phyloP scores from a whole-genome alignment of 148 eudicot genomes.

The Pharnaceum exiguum region DNA sequence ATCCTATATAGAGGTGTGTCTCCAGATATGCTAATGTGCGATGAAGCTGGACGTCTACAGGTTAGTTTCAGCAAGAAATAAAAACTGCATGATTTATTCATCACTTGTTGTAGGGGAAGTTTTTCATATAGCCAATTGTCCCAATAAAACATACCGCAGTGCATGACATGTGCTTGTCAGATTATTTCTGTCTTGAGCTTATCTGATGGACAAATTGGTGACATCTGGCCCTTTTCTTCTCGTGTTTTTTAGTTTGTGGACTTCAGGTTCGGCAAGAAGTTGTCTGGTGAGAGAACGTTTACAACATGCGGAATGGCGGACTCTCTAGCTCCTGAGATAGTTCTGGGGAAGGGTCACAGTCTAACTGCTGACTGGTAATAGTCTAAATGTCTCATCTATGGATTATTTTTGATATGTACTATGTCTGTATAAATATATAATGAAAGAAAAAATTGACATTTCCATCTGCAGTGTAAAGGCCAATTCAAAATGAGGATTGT shows the following conservation, averaged over 20 bases:
- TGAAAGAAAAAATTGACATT: too few species aligned
- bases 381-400: not conserved
- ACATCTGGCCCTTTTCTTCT: not conserved
- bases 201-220: too few species aligned
- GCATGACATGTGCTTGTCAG: too few species aligned
- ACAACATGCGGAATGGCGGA: constrained; percentile 89
- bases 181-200: too few species aligned
- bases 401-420: not conserved
- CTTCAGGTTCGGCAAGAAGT: constrained; percentile 88
- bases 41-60: constrained; percentile 79
- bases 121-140: too few species aligned
- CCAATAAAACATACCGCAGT: too few species aligned
- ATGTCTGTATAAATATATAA: not conserved
- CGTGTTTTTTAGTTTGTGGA: constrained; percentile 63
- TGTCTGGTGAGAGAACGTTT: constrained; percentile 70
- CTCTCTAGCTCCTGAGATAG: constrained; percentile 93
- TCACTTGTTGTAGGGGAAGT: too few species aligned
- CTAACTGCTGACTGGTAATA: constrained; percentile 89
- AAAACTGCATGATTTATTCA: not conserved
- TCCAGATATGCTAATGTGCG: constrained; percentile 80
- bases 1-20: constrained; percentile 87
- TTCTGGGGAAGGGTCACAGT: constrained; percentile 89
- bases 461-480: too few species aligned
- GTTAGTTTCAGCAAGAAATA: constrained; percentile 26
- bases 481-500: too few species aligned